A percentile compares a stretch with the other conserved stretches of the same genome.
Evolutionary conservation across 2,329 filamentous ascomycete genomes (phyloP).

Genomic region (Botrytis elliptica): DNA sequence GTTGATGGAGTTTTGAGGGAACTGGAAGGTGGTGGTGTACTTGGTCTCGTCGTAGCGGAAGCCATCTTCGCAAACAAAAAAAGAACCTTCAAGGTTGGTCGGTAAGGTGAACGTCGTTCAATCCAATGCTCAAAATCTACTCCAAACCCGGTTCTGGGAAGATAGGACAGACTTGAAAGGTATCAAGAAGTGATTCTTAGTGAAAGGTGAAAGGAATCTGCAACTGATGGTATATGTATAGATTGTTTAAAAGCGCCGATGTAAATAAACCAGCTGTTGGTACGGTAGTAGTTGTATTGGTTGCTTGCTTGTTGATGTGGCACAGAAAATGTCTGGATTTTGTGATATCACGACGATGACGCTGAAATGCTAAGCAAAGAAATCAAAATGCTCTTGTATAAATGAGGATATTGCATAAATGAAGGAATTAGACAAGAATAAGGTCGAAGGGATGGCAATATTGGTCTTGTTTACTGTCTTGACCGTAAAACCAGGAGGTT

Average conservation of each 20-base stretch:
- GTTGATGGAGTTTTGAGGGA: conserved; percentile 65
- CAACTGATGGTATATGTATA: neutral
- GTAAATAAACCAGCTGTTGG: neutral
- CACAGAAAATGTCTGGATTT: conserved; percentile 1
- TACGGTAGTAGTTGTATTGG: neutral
- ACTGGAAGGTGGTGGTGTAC: conserved; percentile 60
- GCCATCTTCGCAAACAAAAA: conserved; percentile 33
- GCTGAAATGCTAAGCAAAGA: conserved; percentile 9
- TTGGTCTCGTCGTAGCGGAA: conserved; percentile 37
- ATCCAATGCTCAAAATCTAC: neutral
- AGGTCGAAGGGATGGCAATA: conserved; percentile 8
- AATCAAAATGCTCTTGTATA: conserved; percentile 17
- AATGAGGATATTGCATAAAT: conserved; percentile 17
- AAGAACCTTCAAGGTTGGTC: conserved; percentile 2
- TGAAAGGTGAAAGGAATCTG: neutral
- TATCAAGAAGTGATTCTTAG: neutral
- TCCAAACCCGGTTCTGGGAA: neutral
- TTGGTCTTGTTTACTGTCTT: conserved; percentile 18
- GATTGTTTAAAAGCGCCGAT: neutral
- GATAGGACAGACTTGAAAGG: neutral
- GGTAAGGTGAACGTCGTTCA: neutral
- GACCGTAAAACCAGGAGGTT: conserved; percentile 15
- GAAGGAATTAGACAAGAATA: conserved; percentile 14
- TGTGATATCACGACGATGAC: neutral
- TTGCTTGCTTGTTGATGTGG: neutral